Base-by-base conservation (phyloP, 208 protist species). In the Porcisia hertigi region DNA sequence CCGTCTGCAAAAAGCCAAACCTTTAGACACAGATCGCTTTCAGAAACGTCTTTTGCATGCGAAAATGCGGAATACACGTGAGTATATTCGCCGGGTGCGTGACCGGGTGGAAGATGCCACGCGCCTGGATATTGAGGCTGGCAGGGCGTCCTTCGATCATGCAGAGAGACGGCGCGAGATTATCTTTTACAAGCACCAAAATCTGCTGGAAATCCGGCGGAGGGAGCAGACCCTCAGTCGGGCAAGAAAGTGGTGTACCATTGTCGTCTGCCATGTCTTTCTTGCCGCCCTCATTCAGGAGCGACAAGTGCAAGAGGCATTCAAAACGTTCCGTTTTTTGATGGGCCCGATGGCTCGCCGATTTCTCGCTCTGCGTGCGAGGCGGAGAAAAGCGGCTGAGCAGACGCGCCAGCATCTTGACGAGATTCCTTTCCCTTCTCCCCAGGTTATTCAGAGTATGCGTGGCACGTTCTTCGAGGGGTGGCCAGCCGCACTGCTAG, bases 261-360 rank as follows among this genome's bases (percentile, higher is more conserved):
- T 97, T 57, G 75, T 97, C 71, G 79, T 94, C 16, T 90, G 87
- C 9, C 93, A 97, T 77, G 85, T 94, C 25, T 97, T 97, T 79
- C 83, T 97, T 65, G 94, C 89, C 12, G 90, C 89, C 2, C 81
- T 97, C 43, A 92, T 95, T 63, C 90, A 94, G 60, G 93, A 92
- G 65, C 79, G 91, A 4, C 81, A 86, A 49, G 83, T 91, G 58
- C 89, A 94, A 75, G 88, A 90, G 55, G 90, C 93, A 12, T 57
- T 88, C 36, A 85, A 93, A 49, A 94, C 85, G n/a, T 91, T 97
- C 66, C 74, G 73, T 5, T 88, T 77, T 30, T 77, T 94, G 59
- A 75, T 97, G 73, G 79, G 85, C 4, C 93, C 93, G 18, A 89
- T 97, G 85, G 79, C 95, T 30, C 75, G 70, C 20, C 83, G 90